Evolutionary conservation across 352 stramenopile species (phyloP), one percentile per base, ranked within the genome.

Genomic region (Blastocystis sp.): DNA sequence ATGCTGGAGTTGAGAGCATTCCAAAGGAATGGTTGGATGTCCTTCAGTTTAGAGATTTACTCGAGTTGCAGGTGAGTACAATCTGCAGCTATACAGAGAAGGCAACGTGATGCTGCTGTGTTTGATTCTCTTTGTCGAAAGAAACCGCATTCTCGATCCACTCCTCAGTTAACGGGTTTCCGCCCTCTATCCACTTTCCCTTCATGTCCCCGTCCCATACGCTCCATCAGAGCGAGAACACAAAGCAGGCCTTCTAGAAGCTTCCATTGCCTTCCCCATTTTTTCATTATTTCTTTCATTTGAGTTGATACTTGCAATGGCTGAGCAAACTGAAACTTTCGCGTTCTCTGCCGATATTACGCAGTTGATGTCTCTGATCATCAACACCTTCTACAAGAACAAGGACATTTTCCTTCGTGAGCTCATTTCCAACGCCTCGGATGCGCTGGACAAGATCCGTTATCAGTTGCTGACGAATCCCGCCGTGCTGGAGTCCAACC

Each of bases 281-380:
- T 34, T 34, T 34, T 34, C 28, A 34, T 34, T 34, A 34, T 34
- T 34, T 34, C 28, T 34, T 34, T 34, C 28, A 34, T 34, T 34
- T 34, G 28, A 34, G 28, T 34, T 34, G 28, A 34, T 34, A 34
- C 28, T 34, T 34, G 28, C 28, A 34, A 91, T 89, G 74, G 77
- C 38, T 81, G 91, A 92, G 68, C 94, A 96, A 93, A 92, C 95
- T 59, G 97, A 99, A 94, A 98, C 95, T 89, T 99, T 98, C 90
- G 97, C 96, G 90, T 99, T 99, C 93, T 98, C 94, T 87, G 96
- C 97, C 89, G 97, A 99, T 91, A 99, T 99, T 93, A 99, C 98
- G 93, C 97, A 99, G 93, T 93, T 99, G 76, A 92, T 99, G 91
- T 98, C 94, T 89, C 91, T 99, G 90, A 99, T 97, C 91, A 96